phyloP scores from a whole-genome alignment of 768 basidiomycete species.

The Steccherinum ochraceum region DNA sequence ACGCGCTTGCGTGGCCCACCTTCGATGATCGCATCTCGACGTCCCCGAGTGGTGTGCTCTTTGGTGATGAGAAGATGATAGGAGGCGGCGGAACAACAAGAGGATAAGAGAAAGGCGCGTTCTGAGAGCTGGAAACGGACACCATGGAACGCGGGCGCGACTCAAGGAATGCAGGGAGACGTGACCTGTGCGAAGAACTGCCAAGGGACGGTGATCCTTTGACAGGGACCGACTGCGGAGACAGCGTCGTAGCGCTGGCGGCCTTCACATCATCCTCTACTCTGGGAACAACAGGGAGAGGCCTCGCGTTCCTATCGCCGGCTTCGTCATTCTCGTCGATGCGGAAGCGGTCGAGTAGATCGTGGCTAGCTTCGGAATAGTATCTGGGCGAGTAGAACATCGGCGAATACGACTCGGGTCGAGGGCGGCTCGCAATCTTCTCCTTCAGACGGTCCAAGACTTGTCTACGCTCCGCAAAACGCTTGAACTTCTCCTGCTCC shows the following conservation, averaged over 20 bases:
- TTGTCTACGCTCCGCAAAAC: not conserved
- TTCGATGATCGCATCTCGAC: not conserved
- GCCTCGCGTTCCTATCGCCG: no score
- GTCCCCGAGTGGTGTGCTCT: not conserved
- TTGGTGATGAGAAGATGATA: not conserved
- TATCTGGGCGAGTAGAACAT: no score
- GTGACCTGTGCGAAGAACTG: not conserved
- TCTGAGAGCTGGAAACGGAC: no score
- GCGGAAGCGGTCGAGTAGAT: no score
- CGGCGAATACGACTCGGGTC: not conserved
- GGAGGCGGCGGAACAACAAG: not conserved
- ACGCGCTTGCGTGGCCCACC: no score
- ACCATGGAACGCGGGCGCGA: not conserved
- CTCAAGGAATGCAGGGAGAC: not conserved
- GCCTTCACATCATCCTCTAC: not conserved
- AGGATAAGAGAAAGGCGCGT: not conserved
- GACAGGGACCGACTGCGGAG: not conserved
- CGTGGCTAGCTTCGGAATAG: no score
- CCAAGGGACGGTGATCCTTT: not conserved
- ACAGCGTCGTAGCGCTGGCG: not conserved
- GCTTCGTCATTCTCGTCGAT: no score
- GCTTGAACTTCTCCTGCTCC: not conserved
- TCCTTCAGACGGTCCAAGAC: not conserved
- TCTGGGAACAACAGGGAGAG: not conserved
- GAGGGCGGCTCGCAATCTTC: not conserved